Base-by-base conservation (phyloP, 2,329 filamentous ascomycete species). In the Sphaerulina musiva region DNA sequence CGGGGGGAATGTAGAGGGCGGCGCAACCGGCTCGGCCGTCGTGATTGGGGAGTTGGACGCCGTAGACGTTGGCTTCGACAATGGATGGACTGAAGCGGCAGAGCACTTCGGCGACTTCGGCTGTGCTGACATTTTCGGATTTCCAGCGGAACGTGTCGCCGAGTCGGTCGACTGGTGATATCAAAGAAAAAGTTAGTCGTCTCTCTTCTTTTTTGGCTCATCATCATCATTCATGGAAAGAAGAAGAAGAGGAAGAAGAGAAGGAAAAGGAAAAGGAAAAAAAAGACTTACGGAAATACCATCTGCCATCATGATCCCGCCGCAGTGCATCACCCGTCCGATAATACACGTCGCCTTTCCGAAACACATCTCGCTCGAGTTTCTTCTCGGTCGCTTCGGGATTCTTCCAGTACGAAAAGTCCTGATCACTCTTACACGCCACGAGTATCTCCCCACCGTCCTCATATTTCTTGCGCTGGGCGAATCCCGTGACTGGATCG, bases 51-150 rank as follows among this genome's bases (percentile, higher is more conserved):
- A 95, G 71, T 41, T 82, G 70, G 2, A 95, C 87, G 39, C 89
- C 89, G 65, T 95, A 95, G 10, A 95, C 89, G 63, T 95, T 95
- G 32, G 87, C 86, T 72, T 95, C 89, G 26, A 78, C 74, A n/a
- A 95, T 77, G 1, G 75, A 74, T 0, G 14, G 14, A 1, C 83
- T 75, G 65, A 90, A 85, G 0, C 75, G 71, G 11, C 87, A 84
- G 0, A 95, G 71, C 0, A 82, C 81, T 65, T 90, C 81, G 12
- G 85, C 80, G n/a, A 95, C 90, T 69, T 95, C 89, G 47, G 69
- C 68, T 1, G 71, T 73, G 48, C 59, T 64, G 9, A 73, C 70
- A 55, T 72, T 73, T 57, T 59, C 51, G 14, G 83, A 84, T 73
- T 93, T 89, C 86, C 86, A 89, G 46, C 86, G 80, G 73, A 85